Base-by-base conservation (phyloP, 2,329 filamentous ascomycete genomes). In the Gnomoniopsis smithogilvyi region DNA sequence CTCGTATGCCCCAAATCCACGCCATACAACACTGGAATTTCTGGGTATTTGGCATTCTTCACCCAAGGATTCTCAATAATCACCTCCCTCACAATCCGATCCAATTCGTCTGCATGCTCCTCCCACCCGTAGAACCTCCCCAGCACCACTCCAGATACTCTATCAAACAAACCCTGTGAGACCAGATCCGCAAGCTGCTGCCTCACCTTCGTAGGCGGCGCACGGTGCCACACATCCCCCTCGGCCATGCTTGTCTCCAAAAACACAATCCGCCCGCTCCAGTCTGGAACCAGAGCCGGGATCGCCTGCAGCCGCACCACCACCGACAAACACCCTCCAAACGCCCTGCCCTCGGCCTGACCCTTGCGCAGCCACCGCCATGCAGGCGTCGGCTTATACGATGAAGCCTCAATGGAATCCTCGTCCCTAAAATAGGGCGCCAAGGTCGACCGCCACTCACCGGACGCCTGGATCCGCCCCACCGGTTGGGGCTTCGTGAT, bases 1-100 rank as follows among this genome's bases (percentile, higher is more conserved):
- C 66, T 67, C 0, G 76, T 77, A 62, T 79, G 76, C 0, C 77
- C 76, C 48, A 79, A 66, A 47, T 79, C 77, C 0, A 78, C 72
- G 24, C 72, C 70, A 10, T 74, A 73, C 54, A 79, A 34, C 11
- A 79, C 75, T 0, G 76, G 76, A 54, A 77, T 77, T 21, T 60
- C 58, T 49, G 24, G 21, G 11, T 17, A 49, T 26, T 2, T 19
- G n/a, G 47, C 43, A 8, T 63, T 65, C 2, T 65, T 63, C 0
- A 66, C 49, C 43, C 46, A 21, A 21, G n/a, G 41, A 19, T 59
- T 56, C n/a, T 74, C 71, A 11, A 73, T 73, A n/a, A 77, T 54
- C 1, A 74, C 56, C 6, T 64, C 69, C 46, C 54, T 69, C 15
- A 76, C 71, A 1, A 72, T 66, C 1, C 55, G 56, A 6, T 64